Base-by-base conservation (phyloP, 768 basidiomycete genomes). In the Vararia minispora region DNA sequence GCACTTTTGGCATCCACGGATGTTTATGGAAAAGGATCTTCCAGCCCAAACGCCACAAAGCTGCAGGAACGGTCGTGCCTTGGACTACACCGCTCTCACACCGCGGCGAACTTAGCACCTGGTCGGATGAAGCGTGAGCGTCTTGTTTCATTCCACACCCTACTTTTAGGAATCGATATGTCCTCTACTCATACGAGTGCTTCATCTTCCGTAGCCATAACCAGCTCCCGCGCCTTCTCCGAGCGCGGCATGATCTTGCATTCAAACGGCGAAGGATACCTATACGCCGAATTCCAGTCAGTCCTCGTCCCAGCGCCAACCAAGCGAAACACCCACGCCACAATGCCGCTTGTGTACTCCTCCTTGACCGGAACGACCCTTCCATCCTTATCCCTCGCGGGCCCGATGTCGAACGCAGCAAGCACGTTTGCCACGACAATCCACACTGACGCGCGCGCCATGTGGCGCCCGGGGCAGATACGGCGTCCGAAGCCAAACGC, bases 161-260 rank as follows among this genome's bases (percentile, higher is more conserved):
- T n/a, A n/a, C n/a, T n/a, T n/a, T n/a, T n/a, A n/a, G n/a, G n/a
- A n/a, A n/a, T n/a, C n/a, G n/a, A n/a, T n/a, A n/a, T n/a, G n/a
- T n/a, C n/a, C n/a, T n/a, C n/a, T n/a, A n/a, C n/a, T n/a, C n/a
- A n/a, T n/a, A n/a, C n/a, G n/a, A n/a, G n/a, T n/a, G n/a, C n/a
- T n/a, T n/a, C n/a, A n/a, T n/a, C n/a, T n/a, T n/a, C n/a, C 18
- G 43, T 32, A 4, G 40, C 9, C 4, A 32, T 21, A 22, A 55
- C 40, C 23, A 55, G 35, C 16, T 35, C 33, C 28, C 40, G 35
- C 17, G 41, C 33, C 3, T 24, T 33, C 10, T 32, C 18, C 16
- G 43, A 47, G 5, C 54, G 44, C 13, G 53, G 46, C 21, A 34
- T 42, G 29, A 56, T 55, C 11, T 18, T 18, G 33, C 54, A 56